Evolutionary conservation across 768 basidiomycete species (phyloP), one percentile per base, ranked within the genome.

Genomic region (Boletus tylopilopsis): DNA sequence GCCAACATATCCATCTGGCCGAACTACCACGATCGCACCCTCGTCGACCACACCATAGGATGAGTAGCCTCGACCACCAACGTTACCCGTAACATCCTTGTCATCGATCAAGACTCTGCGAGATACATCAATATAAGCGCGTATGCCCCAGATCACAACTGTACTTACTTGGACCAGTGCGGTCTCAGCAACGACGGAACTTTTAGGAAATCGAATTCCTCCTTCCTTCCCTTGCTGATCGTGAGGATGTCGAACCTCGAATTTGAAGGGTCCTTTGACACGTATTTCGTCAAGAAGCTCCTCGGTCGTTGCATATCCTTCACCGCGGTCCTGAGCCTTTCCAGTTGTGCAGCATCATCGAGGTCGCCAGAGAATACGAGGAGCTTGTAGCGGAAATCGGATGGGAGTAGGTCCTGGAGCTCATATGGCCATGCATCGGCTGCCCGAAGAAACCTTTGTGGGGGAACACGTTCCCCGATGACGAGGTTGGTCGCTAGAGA

Each of bases 41-140:
- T 62, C 51, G 8, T 59, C 47, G 1, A 47, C 47, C 9, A 72
- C 59, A 0, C 84, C 84, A 54, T 80, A 85, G 22, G 74, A 72
- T 0, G 63, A 54, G 60, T 87, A 86, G 5, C 79, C 82, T 30
- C 72, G 71, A 4, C 82, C 82, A 22, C 80, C 81, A 19, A 68
- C 59, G 5, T 46, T 59, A 4, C 74, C 76, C 15, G 62, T 67
- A 27, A 75, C 51, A 51, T 81, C 76, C 2, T 55, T 62, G 48
- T 82, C 83, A 50, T 88, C 86, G 12, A 84, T 69, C 25, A 82
- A 69, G 6, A 83, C 76, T 63, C 85, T 87, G 48, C 4, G 21
- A n/a, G 15, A 9, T 19, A 27, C 21, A 24, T 61, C 38, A 62
- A n/a, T 2, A 27, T 6, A 11, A 2, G 18, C 12, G n/a, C n/a